Evolutionary conservation across 1,284 basidiomycete species (phyloP).

Genomic region (Ceratobasidium sp.): DNA sequence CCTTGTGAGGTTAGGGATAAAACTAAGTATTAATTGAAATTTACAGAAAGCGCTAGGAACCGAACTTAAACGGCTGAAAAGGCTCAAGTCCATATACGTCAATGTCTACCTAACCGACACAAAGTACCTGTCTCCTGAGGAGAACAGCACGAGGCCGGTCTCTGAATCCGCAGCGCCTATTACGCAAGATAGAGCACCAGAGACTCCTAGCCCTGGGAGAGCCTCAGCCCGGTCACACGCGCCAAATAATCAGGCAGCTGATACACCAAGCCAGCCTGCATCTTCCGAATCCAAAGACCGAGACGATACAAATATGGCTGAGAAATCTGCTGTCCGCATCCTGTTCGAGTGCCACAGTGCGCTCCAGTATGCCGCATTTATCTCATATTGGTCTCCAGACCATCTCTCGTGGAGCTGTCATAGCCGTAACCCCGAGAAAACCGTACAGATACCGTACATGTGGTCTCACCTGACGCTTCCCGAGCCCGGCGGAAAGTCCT

Average conservation of each 20-base stretch:
- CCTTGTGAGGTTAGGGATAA: background rate
- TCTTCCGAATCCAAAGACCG: background rate
- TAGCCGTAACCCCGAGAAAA: background rate
- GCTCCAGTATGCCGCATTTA: constrained; percentile 11
- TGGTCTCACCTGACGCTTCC: background rate
- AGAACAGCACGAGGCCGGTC: background rate
- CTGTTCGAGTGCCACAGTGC: constrained; percentile 20
- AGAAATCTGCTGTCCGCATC: background rate
- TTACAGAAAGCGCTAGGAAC: constrained; percentile 26
- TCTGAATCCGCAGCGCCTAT: background rate
- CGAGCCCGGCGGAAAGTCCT: background rate
- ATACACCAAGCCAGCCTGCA: background rate
- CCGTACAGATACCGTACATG: background rate
- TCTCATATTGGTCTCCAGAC: constrained; percentile 25
- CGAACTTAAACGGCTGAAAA: background rate
- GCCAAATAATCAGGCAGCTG: background rate
- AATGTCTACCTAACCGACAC: constrained; percentile 39
- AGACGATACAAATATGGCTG: constrained; percentile 3
- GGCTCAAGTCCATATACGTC: constrained; percentile 33
- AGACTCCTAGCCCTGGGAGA: background rate
- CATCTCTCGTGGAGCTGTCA: constrained; percentile 25
- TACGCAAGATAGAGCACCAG: background rate
- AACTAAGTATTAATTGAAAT: background rate
- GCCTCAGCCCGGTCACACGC: background rate
- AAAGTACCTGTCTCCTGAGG: constrained; percentile 6